Evolutionary conservation across 129 eudicot species (phyloP), one percentile per base, ranked within the genome.

Genomic region (Smallanthus sonchifolius): DNA sequence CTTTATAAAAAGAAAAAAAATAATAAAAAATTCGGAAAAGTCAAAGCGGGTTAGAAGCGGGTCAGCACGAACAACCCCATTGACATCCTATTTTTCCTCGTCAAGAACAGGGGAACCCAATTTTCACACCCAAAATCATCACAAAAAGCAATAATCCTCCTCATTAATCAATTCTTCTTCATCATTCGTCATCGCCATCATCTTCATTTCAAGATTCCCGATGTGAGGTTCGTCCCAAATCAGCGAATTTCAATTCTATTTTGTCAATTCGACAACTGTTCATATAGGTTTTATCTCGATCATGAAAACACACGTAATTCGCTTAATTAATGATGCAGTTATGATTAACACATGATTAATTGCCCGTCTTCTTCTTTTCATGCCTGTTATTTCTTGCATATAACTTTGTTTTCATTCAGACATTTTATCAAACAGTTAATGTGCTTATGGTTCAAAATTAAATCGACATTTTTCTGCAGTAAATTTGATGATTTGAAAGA

Each of bases 51-150:
- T 64, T 75, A 44, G 67, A 38, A 63, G n/a, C 13, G 47, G 72
- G 79, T 75, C 79, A 75, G 73, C 79, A 75, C 73, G 77, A 73
- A 60, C 60, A 28, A 67, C 54, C 54, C 65, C 60, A 36, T 20
- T 20, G 28, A 34, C 72, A 34, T 43, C 64, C 43, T 15, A 52
- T 14, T 75, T 75, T 63, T 49, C 7, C 19, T 36, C 66, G 35
- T 63, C 65, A 49, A 75, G 62, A 75, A 64, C 8, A 63, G 64
- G 61, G 8, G 49, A 49, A 52, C 8, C 28, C 52, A 65, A 20
- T 51, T 76, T 76, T 39, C 80, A 75, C n/a, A 65, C 28, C 73
- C 72, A 65, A 75, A 63, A 34, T 61, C 20, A 62, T 14, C 61
- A 63, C 62, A 38, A 52, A 64, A 63, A 35, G 11, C 55, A 47